Base-by-base conservation (phyloP, 345 rosid species). In the Dimocarpus longan region DNA sequence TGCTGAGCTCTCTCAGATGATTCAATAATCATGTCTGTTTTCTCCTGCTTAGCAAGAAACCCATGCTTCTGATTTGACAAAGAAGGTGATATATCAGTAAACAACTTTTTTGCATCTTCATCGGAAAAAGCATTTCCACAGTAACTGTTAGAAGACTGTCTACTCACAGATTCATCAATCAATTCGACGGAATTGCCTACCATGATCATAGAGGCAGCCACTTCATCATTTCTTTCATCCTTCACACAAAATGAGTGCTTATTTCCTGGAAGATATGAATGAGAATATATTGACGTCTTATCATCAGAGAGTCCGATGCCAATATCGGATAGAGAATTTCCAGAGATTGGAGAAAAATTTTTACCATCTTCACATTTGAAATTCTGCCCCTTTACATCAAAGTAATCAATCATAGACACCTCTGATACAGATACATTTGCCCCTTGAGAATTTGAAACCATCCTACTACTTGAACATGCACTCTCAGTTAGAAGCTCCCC, bases 401-500 rank as follows among this genome's bases (percentile, higher is more conserved):
- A 74, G 69, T 77, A 74, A 80, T 74, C 91, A 82, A 70, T 39
- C 76, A 74, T 22, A 40, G 83, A 78, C 68, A 80, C 70, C 81
- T 86, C 87, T 5, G 85, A 81, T 24, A 62, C 76, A 62, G 83
- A 80, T 78, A 83, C 80, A 73, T 71, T 64, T 74, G 76, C 81
- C 39, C 76, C 85, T 68, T 85, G 76, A 70, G 78, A 76, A 85
- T 79, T 84, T 40, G 80, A 84, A 66, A 71, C 43, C 77, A 78
- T 78, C 81, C 79, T 76, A 76, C 84, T 80, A 43, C 42, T 74
- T 54, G 82, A 81, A 78, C 82, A 80, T 42, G 86, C 80, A 72
- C 81, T 87, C 71, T 80, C 90, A 13, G 81, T 83, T 70, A 70
- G 84, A 84, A 80, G 83, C 76, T 81, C 88, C 40, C 75, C 75